These are phyloP conservation scores for Tephrocybe sp. DNA, from an alignment of 768 basidiomycete genomes.

Conservation along the genomic window DNA sequence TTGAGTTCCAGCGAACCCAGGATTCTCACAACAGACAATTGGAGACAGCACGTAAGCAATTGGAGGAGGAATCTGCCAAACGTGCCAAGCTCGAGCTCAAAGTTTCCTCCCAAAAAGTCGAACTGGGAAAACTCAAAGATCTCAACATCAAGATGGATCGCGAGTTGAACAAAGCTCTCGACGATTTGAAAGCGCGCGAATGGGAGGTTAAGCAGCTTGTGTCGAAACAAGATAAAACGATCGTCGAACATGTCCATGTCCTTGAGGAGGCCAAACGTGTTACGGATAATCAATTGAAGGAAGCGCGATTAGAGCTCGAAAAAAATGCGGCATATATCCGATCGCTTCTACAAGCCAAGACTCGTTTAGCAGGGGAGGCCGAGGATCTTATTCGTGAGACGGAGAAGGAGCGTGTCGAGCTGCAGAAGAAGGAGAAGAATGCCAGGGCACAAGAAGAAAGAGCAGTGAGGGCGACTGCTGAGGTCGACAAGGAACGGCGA, in stretches of 20 bases:
- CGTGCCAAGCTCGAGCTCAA: conserved; percentile 74
- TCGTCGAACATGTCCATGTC: conserved; percentile 96
- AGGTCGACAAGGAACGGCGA: conserved; percentile 67
- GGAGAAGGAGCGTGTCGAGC: conserved; percentile 64
- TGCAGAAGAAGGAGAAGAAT: conserved; percentile 70
- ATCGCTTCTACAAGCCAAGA: conserved; percentile 83
- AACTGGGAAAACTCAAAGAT: conserved; percentile 68
- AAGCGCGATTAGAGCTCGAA: conserved; percentile 76
- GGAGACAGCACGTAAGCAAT: conserved; percentile 67
- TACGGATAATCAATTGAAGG: conserved; percentile 86
- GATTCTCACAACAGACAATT: conserved; percentile 70
- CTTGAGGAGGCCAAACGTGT: conserved; percentile 94
- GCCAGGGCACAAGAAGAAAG: conserved; percentile 61
- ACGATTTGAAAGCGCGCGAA: conserved; percentile 78
- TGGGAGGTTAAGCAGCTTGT: conserved; percentile 86
- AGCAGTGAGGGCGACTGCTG: conserved; percentile 51
- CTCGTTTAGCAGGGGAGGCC: conserved; percentile 70
- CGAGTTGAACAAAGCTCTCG: conserved; percentile 78
- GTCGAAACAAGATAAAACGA: conserved; percentile 93
- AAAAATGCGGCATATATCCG: conserved; percentile 75
- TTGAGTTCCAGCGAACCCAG: conserved; percentile 84
- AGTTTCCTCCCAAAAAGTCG: conserved; percentile 61
- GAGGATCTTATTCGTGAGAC: conserved; percentile 81
- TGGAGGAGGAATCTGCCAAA: conserved; percentile 72
- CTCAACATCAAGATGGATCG: conserved; percentile 70